Base-by-base conservation (phyloP, 2,329 filamentous ascomycete species). In the Thielaviopsis ethacetica region DNA sequence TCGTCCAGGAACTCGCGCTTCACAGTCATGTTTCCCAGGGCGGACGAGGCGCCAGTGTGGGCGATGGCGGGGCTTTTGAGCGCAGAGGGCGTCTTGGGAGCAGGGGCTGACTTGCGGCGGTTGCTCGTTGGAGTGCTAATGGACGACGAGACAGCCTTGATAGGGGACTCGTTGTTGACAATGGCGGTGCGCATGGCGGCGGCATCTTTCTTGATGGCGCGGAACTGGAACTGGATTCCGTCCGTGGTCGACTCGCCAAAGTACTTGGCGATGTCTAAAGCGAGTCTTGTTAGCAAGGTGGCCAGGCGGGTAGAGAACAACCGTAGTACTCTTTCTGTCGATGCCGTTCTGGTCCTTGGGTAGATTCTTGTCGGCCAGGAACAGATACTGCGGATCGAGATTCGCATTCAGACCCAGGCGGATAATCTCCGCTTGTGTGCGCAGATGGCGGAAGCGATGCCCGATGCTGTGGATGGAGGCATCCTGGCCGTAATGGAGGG, bases 141-240 rank as follows among this genome's bases (percentile, higher is more conserved):
- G 26, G 64, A 47, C 53, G 60, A 58, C 47, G 65, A 64, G 24
- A 77, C 66, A 22, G 70, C 71, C 52, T 64, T 68, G 13, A 75
- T 69, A 0, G 79, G 76, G 63, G 78, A 73, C 51, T 72, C 68
- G 26, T 75, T 76, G 1, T 68, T 66, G 22, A 70, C 68, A n/a
- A 73, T 71, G 2, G 74, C 73, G 2, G 70, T 65, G 50, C 72
- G 70, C 52, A 82, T 73, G 2, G 67, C 68, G 47, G 77, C 73
- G 30, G 76, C 79, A 30, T 80, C 72, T 41, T 71, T 71, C 67
- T 80, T 81, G 68, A 83, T 75, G 24, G 66, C 62, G 1, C 80
- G 75, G 65, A 84, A 82, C 64, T 83, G 80, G 66, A 80, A 84
- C 63, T 76, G 74, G n/a, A 83, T 75, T 9, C 81, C 81, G 21